Base-by-base conservation (phyloP, 139 green algal genomes). In the Chlorella sp. region DNA sequence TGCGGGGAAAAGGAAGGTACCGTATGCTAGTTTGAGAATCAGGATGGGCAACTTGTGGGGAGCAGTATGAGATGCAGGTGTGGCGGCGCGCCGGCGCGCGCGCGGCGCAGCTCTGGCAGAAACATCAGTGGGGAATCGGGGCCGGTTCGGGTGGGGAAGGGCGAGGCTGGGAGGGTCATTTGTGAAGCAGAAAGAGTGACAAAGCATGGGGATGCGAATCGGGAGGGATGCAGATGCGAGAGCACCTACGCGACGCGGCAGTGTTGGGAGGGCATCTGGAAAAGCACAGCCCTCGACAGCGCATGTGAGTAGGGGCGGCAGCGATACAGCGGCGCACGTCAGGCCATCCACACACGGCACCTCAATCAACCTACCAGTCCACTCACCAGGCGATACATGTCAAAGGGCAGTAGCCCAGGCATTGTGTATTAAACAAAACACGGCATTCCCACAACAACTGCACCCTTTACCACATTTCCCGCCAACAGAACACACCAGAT, bases 41-140 rank as follows among this genome's bases (percentile, higher is more conserved):
- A 73, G 26, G 21, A 26, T 14, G 26, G 68, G 68, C 64, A 16
- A 71, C 21, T 9, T 71, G 64, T 32, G 64, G 64, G 64, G 64
- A 57, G 5, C 7, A 57, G 9, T 5, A 9, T 57, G 48, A 9
- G 48, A 57, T 57, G 48, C 48, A 57, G 48, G 99, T 99, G 90
- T 97, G 95, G 21, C 97, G 93, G 1, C 18, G 60, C 60, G 60
- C 60, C 60, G 15, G 18, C n/a, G n/a, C n/a, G n/a, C n/a, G n/a
- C n/a, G n/a, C n/a, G n/a, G n/a, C 97, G 92, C 86, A 99, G 91
- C 93, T 98, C 96, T 91, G 95, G 82, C 24, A 96, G 53, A 18
- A 79, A 88, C 42, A 94, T 78, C 86, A 87, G 85, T 0, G 24
- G 30, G n/a, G 37, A n/a, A n/a, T n/a, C n/a, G n/a, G n/a, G n/a